Evolutionary conservation across 2,329 filamentous ascomycete species (phyloP).

Genomic region (Hypoxylon sp.): DNA sequence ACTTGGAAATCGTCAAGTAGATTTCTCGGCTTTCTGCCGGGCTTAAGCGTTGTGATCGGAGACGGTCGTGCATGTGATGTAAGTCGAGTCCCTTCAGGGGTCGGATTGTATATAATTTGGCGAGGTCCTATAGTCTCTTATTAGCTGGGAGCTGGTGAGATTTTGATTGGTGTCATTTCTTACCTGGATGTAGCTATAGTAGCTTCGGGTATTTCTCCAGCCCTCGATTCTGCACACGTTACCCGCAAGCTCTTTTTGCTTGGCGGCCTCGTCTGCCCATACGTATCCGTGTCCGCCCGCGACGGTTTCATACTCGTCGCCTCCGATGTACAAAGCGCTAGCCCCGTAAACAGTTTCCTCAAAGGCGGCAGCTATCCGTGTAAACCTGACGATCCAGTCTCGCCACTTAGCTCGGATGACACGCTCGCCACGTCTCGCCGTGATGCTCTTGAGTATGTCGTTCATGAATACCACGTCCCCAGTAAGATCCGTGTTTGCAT

Average conservation of each 20-base stretch:
- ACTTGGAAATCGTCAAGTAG: conserved; percentile 83
- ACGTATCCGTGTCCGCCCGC: conserved; percentile 91
- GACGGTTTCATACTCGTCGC: conserved; percentile 76
- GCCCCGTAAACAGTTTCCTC: conserved; percentile 97
- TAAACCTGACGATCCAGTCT: conserved; percentile 95
- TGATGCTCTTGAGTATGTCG: conserved; percentile 85
- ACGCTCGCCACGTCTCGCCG: conserved; percentile 87
- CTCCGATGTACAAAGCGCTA: conserved; percentile 87
- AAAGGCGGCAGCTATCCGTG: conserved; percentile 90
- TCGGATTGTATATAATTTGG: conserved; percentile 73
- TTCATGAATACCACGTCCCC: conserved; percentile 93
- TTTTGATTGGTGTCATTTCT: conserved; percentile 40
- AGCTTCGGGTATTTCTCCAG: conserved; percentile 95
- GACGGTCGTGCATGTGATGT: conserved; percentile 91
- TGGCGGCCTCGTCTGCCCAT: conserved; percentile 87
- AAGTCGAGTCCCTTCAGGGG: conserved; percentile 88
- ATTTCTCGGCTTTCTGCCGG: conserved; percentile 84
- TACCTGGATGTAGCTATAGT: conserved; percentile 94
- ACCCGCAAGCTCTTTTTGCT: conserved; percentile 88
- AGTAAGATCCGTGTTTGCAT: conserved; percentile 73
- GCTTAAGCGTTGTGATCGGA: conserved; percentile 84
- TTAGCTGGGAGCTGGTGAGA: conserved; percentile 57
- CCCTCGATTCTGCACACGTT: conserved; percentile 95
- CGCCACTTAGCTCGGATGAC: conserved; percentile 94
- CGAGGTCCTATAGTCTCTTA: conserved; percentile 69